Percentiles rank a stretch among this genome's conserved stretches.
Evolutionary conservation across 1,284 basidiomycete genomes (phyloP).

Genomic region (Trichosporon asahii): DNA sequence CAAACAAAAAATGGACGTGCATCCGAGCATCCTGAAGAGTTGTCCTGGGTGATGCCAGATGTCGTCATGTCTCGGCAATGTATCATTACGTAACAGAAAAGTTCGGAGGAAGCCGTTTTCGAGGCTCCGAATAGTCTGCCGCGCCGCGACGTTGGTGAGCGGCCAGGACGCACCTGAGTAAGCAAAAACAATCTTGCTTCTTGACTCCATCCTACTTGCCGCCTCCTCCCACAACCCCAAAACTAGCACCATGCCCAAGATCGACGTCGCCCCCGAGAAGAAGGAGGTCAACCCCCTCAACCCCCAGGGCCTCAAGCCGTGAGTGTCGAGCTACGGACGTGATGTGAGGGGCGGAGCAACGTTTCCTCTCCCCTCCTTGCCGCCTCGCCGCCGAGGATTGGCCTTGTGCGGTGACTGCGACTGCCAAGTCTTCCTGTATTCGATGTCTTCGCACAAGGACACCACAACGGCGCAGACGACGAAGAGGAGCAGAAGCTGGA

Average conservation of each 20-base stretch:
- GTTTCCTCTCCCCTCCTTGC: not conserved
- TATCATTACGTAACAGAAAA: not conserved
- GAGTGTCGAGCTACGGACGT: conserved; percentile 48
- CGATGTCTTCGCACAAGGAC: too few relatives aligned
- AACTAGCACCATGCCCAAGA: not conserved
- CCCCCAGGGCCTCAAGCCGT: conserved; percentile 88
- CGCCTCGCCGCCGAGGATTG: too few relatives aligned
- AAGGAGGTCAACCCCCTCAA: conserved; percentile 68
- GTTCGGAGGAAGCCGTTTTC: conserved; percentile 10
- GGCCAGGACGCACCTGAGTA: not conserved
- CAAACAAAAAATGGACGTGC: not conserved
- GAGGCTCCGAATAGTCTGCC: conserved; percentile 1
- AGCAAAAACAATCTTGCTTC: conserved; percentile 6
- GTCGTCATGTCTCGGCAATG: not conserved
- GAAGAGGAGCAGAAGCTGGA: too few relatives aligned
- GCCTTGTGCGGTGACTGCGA: not conserved
- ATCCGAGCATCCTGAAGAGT: too few relatives aligned
- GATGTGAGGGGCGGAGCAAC: not conserved
- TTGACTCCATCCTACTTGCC: not conserved
- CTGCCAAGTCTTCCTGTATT: too few relatives aligned
- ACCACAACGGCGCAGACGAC: too few relatives aligned
- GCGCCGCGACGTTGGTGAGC: not conserved
- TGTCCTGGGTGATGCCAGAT: not conserved
- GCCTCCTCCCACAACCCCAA: not conserved
- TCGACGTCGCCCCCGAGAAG: conserved; percentile 9